Evolutionary conservation across 129 eudicot species (phyloP).

Genomic region (Tagetes patula): DNA sequence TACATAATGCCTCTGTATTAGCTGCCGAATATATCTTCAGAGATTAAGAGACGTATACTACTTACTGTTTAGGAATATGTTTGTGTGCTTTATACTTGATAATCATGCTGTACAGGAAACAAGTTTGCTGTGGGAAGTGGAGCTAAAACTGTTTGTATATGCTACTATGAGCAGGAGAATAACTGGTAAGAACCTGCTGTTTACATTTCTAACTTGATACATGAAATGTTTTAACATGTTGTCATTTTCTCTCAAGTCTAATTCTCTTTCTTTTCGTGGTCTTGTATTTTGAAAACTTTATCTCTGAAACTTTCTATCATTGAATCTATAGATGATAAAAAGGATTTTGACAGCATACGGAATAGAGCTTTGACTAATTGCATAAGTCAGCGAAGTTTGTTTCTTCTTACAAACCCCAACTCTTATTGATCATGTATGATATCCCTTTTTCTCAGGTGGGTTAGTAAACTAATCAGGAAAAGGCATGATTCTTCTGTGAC

Average conservation of each 20-base stretch:
- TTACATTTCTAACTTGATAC: constrained; percentile 10
- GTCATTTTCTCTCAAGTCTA: constrained; percentile 10
- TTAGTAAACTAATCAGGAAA: constrained; percentile 95
- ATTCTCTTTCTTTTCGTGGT: constrained; percentile 9
- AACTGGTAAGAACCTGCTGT: constrained; percentile 62
- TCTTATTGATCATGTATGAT: constrained; percentile 16
- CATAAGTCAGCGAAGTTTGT: constrained; percentile 18
- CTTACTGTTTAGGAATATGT: constrained; percentile 3
- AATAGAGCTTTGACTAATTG: constrained; percentile 18
- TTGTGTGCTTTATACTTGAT: constrained; percentile 11
- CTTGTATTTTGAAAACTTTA: constrained; percentile 10
- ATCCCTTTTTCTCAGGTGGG: constrained; percentile 77
- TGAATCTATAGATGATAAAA: constrained; percentile 23
- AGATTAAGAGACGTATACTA: not conserved
- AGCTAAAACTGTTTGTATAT: constrained; percentile 95
- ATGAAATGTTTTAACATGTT: constrained; percentile 9
- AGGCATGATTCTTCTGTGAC: constrained; percentile 96
- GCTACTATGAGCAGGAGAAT: constrained; percentile 99
- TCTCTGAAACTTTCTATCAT: constrained; percentile 3
- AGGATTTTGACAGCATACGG: constrained; percentile 9
- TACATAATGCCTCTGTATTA: not conserved
- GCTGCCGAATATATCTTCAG: not conserved
- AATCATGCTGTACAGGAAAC: constrained; percentile 62
- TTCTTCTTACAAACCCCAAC: constrained; percentile 9
- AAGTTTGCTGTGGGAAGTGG: constrained; percentile 99